Percentiles rank a stretch among this genome's conserved stretches.
Evolutionary conservation across 2,329 filamentous ascomycete species (phyloP).

Genomic region (Neonectria sp.): DNA sequence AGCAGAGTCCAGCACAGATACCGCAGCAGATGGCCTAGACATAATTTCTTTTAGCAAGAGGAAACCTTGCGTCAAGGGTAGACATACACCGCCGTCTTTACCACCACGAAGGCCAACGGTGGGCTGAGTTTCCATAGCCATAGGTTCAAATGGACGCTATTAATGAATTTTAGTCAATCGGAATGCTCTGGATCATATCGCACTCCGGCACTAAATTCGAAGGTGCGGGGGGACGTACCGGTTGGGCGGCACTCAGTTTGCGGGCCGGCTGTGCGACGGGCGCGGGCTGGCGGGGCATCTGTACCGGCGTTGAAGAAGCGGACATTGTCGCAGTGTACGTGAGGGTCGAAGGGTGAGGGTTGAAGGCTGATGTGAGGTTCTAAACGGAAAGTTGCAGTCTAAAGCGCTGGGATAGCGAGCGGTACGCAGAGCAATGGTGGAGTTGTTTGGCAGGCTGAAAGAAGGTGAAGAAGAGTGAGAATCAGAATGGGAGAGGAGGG

Average conservation of each 20-base stretch:
- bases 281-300: constrained; percentile 54
- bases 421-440: neutral
- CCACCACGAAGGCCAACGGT: constrained; percentile 53
- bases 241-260: constrained; percentile 52
- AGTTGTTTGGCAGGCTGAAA: neutral
- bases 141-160: constrained; percentile 54
- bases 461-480: constrained; percentile 7
- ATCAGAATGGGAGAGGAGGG: constrained; percentile 4
- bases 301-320: constrained; percentile 37
- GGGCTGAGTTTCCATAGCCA: constrained; percentile 49
- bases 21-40: constrained; percentile 58
- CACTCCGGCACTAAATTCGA: constrained; percentile 4
- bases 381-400: neutral
- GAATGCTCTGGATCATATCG: neutral
- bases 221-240: constrained; percentile 48
- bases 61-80: neutral
- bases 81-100: constrained; percentile 54
- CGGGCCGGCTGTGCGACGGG: constrained; percentile 47
- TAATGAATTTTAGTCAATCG: constrained; percentile 5
- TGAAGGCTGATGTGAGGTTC: neutral
- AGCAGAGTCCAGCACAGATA: constrained; percentile 57
- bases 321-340: constrained; percentile 31
- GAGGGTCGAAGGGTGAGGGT: neutral
- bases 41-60: neutral
- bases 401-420: neutral